Evolutionary conservation across 257 asterid species (phyloP).

Genomic region (Solanum pimpinellifolium): DNA sequence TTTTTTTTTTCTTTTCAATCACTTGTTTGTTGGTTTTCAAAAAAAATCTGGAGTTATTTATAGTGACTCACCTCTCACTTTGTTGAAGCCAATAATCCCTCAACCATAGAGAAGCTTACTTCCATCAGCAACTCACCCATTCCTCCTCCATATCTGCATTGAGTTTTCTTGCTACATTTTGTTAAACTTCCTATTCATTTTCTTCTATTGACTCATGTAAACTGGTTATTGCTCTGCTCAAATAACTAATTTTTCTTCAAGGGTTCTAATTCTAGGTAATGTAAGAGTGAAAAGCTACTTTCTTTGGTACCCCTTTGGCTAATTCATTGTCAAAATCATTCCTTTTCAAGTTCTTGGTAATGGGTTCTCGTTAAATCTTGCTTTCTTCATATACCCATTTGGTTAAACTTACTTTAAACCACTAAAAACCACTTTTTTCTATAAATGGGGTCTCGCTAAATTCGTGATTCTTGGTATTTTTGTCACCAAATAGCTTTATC

Average conservation of each 20-base stretch:
- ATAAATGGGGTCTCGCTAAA: conserved; percentile 4
- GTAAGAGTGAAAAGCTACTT: background rate
- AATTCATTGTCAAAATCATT: background rate
- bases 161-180: background rate
- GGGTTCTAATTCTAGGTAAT: background rate
- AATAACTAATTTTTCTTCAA: background rate
- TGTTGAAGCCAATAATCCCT: background rate
- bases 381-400: background rate
- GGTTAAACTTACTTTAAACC: background rate
- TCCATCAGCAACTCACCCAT: background rate
- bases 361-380: background rate
- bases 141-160: background rate
- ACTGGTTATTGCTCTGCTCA: background rate
- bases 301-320: background rate
- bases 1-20: background rate
- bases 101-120: background rate
- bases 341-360: background rate
- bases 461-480: background rate
- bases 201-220: background rate
- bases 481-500: background rate
- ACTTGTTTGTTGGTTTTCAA: background rate
- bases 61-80: background rate
- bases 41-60: background rate
- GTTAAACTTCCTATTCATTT: background rate
- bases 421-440: background rate